phyloP scores from a whole-genome alignment of 306 rosid genomes.

The Geum urbanum region DNA sequence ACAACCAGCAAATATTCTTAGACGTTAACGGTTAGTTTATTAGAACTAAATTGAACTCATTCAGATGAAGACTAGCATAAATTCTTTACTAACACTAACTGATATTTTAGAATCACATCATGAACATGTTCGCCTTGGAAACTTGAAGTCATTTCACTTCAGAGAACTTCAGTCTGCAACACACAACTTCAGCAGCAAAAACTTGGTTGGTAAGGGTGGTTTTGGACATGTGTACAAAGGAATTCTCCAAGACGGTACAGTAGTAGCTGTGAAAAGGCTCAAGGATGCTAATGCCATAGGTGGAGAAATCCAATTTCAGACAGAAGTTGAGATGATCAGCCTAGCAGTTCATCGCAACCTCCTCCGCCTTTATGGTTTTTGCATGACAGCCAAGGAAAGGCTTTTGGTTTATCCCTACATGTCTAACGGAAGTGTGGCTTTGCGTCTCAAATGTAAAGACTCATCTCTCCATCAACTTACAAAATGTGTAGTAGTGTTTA shows the following conservation, averaged over 20 bases:
- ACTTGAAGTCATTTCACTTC: conserved; percentile 72
- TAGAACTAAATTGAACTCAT: background rate
- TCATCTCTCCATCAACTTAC: background rate
- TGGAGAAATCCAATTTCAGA: conserved; percentile 86
- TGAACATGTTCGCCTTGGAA: conserved; percentile 84
- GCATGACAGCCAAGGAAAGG: conserved; percentile 75
- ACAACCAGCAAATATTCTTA: conserved; percentile 82
- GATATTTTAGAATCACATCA: conserved; percentile 57
- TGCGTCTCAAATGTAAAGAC: conserved; percentile 76
- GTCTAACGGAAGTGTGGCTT: conserved; percentile 96
- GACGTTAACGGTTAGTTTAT: conserved; percentile 66
- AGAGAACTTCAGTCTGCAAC: conserved; percentile 92
- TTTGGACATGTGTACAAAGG: conserved; percentile 97
- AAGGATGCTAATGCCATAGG: conserved; percentile 83
- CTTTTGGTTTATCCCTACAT: conserved; percentile 92
- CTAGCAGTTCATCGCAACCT: conserved; percentile 89
- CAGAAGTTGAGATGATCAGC: conserved; percentile 97
- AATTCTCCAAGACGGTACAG: conserved; percentile 64
- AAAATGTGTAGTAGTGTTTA: background rate
- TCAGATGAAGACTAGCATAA: background rate
- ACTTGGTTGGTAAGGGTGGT: conserved; percentile 87
- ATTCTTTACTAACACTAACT: conserved; percentile 1
- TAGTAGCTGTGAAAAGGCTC: conserved; percentile 83
- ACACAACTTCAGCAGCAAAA: conserved; percentile 80
- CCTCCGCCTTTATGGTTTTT: conserved; percentile 85